Evolutionary conservation across 2,329 filamentous ascomycete species (phyloP), one percentile per base, ranked within the genome.

Genomic region (Monilinia fructicola): DNA sequence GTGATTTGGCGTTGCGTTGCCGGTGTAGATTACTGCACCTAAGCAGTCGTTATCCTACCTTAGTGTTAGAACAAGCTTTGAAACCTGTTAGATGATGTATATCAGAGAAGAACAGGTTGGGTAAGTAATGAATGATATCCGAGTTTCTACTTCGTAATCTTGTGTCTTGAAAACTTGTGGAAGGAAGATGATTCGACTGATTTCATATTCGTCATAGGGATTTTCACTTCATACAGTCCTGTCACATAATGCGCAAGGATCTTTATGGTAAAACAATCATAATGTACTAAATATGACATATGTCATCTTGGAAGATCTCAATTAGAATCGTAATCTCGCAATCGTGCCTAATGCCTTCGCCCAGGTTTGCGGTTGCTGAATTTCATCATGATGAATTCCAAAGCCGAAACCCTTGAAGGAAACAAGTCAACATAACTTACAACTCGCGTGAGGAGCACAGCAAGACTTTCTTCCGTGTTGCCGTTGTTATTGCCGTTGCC

Each of bases 1-100:
- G 46, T 59, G 55, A 31, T 40, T 48, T 59, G 55, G 55, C 46
- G 55, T 35, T 59, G 55, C n/a, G n/a, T n/a, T n/a, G n/a, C n/a
- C n/a, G n/a, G n/a, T n/a, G 26, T 46, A 14, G 55, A 44, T 44
- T 35, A 35, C 31, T 35, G 9, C 31, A 35, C 31, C 31, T 6
- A 35, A 35, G 31, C 5, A 35, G 31, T 35, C 16, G 42, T 5
- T 14, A 16, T 14, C 16, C 9, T 44, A n/a, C 40, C 21, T 38
- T 14, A 10, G 31, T 54, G 28, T 54, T 54, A 38, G 53, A 54
- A 54, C 28, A n/a, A n/a, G 28, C 31, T 54, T 35, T 18, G 21
- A 55, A 55, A 44, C 40, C 18, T n/a, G 16, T 46, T 59, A 16
- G 40, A 48, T 59, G 11, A n/a, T n/a, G n/a, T n/a, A n/a, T n/a